Conservation (phyloP, 1,284 basidiomycete genomes). For the Mycena sp. region DNA sequence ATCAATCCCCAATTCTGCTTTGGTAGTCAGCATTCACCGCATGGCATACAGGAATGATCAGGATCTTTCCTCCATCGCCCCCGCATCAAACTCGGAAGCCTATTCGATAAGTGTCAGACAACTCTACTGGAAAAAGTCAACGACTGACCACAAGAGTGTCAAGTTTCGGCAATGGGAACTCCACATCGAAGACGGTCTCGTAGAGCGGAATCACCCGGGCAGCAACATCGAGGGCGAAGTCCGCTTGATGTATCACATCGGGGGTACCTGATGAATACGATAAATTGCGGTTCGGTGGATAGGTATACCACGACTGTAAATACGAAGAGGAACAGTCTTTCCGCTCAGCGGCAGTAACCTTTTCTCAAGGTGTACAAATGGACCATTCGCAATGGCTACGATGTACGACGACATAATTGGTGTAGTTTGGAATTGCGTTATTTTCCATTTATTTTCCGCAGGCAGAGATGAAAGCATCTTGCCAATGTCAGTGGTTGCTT, state of each 20-base stretch:
- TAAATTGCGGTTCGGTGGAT: slow-evolving; percentile 3
- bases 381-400: slow-evolving; percentile 91
- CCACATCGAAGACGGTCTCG: slow-evolving; percentile 91
- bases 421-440: slow-evolving; percentile 81
- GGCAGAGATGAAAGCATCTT: slow-evolving; percentile 49
- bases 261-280: slow-evolving; percentile 68
- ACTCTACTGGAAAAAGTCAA: not conserved
- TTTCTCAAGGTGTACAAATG: slow-evolving; percentile 81
- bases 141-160: slow-evolving; percentile 82
- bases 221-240: slow-evolving; percentile 92
- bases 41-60: too few relatives aligned
- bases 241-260: slow-evolving; percentile 85
- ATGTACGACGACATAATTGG: slow-evolving; percentile 93
- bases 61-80: slow-evolving; percentile 26
- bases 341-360: slow-evolving; percentile 87
- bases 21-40: slow-evolving; percentile 45
- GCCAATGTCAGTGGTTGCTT: slow-evolving; percentile 44
- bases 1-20: slow-evolving; percentile 99
- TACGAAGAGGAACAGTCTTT: slow-evolving; percentile 83
- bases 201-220: slow-evolving; percentile 90
- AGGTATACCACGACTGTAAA: slow-evolving; percentile 68
- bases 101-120: slow-evolving; percentile 35
- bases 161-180: slow-evolving; percentile 93
- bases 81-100: slow-evolving; percentile 90
- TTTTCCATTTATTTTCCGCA: slow-evolving; percentile 70